phyloP scores from a whole-genome alignment of 176 grass and related monocot species.

The Oryza officinalis region DNA sequence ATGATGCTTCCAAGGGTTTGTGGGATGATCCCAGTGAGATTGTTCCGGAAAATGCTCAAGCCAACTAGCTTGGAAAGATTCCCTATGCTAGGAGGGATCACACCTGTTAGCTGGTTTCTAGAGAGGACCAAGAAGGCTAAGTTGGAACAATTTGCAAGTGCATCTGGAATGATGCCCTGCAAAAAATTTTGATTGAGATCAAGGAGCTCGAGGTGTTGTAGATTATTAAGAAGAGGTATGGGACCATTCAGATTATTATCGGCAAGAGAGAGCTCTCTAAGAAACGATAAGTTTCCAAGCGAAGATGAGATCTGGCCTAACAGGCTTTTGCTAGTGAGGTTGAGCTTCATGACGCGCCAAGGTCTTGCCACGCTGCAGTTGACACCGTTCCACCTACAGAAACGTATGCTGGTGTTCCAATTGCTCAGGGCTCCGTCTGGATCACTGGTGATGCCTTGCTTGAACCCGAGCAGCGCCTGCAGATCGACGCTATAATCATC shows the following conservation, averaged over 20 bases:
- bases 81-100: conserved; percentile 15
- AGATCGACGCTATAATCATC: background rate
- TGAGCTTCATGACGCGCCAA: rapidly evolving
- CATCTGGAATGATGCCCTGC: background rate
- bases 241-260: background rate
- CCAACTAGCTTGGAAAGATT: background rate
- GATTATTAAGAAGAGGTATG: background rate
- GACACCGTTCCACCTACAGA: background rate
- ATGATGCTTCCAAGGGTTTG: conserved; percentile 9
- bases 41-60: background rate
- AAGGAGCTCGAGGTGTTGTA: background rate
- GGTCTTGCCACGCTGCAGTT: background rate
- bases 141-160: background rate
- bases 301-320: background rate
- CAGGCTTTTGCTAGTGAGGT: background rate
- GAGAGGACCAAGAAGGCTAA: background rate
- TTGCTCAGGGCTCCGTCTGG: background rate
- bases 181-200: rapidly evolving
- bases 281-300: background rate
- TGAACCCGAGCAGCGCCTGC: background rate
- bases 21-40: conserved; percentile 20
- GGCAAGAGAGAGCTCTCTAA: background rate
- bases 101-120: background rate
- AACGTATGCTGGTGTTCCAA: background rate
- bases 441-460: background rate